Conservation (phyloP, 2,329 filamentous ascomycete genomes). For the Hortaea werneckii region DNA sequence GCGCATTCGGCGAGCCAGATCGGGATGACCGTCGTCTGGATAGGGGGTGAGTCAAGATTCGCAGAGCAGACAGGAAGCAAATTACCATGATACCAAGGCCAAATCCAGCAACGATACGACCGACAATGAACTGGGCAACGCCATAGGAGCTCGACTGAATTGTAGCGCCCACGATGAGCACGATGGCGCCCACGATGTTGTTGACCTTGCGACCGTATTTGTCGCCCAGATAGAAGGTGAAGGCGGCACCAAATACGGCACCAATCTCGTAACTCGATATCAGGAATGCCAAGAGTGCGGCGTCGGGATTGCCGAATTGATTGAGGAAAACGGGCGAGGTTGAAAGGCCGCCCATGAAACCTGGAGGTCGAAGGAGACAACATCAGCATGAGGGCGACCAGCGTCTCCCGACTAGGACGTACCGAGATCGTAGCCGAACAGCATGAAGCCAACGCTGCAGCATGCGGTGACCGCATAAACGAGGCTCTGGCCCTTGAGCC, state of each 20-base stretch:
- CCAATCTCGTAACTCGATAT: slow-evolving; percentile 3
- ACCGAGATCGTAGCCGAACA: no score
- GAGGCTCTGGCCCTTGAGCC: no score
- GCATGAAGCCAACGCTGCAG: no score
- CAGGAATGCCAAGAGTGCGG: slow-evolving; percentile 2
- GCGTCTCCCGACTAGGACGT: no score
- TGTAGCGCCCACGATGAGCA: neutral
- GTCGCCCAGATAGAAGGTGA: slow-evolving; percentile 1
- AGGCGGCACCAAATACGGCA: slow-evolving; percentile 1
- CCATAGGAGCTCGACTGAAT: neutral
- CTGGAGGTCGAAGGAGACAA: no score
- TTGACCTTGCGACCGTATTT: slow-evolving; percentile 1
- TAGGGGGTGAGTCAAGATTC: no score
- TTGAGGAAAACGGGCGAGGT: slow-evolving; percentile 2
- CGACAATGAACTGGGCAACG: neutral
- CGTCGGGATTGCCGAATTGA: slow-evolving; percentile 4
- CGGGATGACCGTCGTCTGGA: neutral
- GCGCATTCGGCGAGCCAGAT: neutral
- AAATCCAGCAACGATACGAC: neutral
- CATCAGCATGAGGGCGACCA: no score
- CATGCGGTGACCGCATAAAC: no score
- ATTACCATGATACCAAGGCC: neutral
- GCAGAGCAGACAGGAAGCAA: no score
- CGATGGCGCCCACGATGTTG: neutral
- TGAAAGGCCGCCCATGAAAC: no score